Evolutionary conservation across 768 basidiomycete species (phyloP).

Genomic region (Clitopilus hobsonii): DNA sequence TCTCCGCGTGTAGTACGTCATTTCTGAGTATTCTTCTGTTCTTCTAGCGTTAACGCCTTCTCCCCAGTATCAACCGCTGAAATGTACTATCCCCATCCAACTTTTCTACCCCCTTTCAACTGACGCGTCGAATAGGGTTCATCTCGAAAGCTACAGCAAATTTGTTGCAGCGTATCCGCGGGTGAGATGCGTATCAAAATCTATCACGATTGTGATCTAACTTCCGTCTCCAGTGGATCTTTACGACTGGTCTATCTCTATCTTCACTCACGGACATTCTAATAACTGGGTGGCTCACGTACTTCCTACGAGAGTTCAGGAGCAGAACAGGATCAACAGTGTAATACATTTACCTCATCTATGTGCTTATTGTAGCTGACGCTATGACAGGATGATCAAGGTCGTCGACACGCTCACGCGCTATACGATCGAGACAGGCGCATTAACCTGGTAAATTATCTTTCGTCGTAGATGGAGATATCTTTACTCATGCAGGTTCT

Average conservation of each 20-base stretch:
- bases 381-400: conserved; percentile 27
- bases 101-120: neutral
- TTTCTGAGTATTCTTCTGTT: neutral
- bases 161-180: conserved; percentile 13
- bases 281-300: conserved; percentile 31
- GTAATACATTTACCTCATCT: conserved; percentile 9
- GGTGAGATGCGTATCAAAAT: conserved; percentile 9
- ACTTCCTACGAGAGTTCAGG: conserved; percentile 28
- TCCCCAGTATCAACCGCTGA: conserved; percentile 17
- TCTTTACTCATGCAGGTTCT: neutral
- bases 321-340: conserved; percentile 20
- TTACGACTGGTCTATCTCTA: conserved; percentile 35
- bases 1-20: conserved; percentile 17
- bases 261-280: conserved; percentile 34
- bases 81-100: conserved; percentile 9
- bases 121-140: conserved; percentile 8
- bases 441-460: conserved; percentile 30
- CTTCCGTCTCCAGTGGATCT: conserved; percentile 28
- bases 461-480: neutral
- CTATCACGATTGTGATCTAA: neutral
- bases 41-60: neutral
- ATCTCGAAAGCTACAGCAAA: conserved; percentile 7
- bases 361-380: neutral
- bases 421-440: conserved; percentile 39
- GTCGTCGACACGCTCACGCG: conserved; percentile 32